A percentile compares a stretch with the other conserved stretches of the same genome.
phyloP scores from a whole-genome alignment of 345 rosid genomes.

The Acer campestre region DNA sequence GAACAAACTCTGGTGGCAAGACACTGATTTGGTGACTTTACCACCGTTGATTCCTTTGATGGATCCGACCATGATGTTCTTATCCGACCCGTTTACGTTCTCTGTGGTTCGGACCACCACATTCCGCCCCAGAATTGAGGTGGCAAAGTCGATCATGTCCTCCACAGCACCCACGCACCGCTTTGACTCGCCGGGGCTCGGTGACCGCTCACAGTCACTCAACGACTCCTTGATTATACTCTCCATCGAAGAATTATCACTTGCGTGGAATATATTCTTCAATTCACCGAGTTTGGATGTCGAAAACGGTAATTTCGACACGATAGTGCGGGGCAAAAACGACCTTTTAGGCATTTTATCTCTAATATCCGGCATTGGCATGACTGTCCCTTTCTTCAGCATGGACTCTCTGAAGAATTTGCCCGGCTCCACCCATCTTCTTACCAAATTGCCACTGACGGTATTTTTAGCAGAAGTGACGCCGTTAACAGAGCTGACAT shows the following conservation, averaged over 20 bases:
- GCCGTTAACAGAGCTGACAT: conserved; percentile 15
- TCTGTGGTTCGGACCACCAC: conserved; percentile 65
- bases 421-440: conserved; percentile 81
- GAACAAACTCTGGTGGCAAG: conserved; percentile 86
- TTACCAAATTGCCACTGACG: conserved; percentile 43
- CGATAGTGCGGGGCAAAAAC: conserved; percentile 75
- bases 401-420: conserved; percentile 76
- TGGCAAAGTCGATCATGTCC: conserved; percentile 87
- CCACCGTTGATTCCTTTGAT: conserved; percentile 72
- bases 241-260: conserved; percentile 65
- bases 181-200: conserved; percentile 79
- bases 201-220: conserved; percentile 65
- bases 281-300: conserved; percentile 34
- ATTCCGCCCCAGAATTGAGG: conserved; percentile 60
- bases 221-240: conserved; percentile 51
- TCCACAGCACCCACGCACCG: conserved; percentile 84
- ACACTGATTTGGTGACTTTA: conserved; percentile 65
- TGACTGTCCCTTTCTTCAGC: conserved; percentile 62
- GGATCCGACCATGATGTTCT: conserved; percentile 54
- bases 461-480: not conserved
- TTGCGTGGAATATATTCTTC: conserved; percentile 51
- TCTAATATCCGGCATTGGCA: conserved; percentile 85
- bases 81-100: conserved; percentile 55
- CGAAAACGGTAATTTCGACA: conserved; percentile 64
- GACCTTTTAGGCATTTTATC: conserved; percentile 95